A percentile compares a stretch with the other conserved stretches of the same genome.
These are phyloP conservation scores for Cryptosporidium meleagridis DNA, from an alignment of 169 alveolate genomes.

Conservation along the genomic window DNA sequence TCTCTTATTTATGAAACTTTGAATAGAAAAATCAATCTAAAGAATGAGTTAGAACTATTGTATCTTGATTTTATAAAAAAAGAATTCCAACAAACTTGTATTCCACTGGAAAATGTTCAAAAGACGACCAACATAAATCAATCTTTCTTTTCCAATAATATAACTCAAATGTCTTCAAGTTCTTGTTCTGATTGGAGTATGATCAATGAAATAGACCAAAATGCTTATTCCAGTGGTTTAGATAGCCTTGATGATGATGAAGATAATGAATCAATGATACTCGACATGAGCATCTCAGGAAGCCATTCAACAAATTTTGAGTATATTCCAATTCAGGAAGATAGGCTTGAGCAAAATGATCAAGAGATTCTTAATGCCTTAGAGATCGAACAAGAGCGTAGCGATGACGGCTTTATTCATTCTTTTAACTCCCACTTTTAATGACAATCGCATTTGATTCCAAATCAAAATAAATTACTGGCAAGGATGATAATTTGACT, in stretches of 20 bases:
- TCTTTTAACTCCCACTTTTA: neutral
- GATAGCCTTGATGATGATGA: neutral
- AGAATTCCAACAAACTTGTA: neutral
- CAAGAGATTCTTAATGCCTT: neutral
- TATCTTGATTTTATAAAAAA: constrained; percentile 6
- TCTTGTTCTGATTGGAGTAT: constrained; percentile 2
- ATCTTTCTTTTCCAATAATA: neutral
- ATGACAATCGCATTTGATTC: neutral
- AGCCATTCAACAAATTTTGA: constrained; percentile 22
- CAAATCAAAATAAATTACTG: neutral
- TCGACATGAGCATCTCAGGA: constrained; percentile 7
- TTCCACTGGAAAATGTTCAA: neutral
- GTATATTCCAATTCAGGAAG: neutral
- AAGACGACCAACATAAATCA: neutral
- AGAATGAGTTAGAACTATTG: constrained; percentile 10
- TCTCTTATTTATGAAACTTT: constrained; percentile 7
- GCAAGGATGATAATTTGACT: too few species aligned
- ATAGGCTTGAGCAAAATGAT: neutral
- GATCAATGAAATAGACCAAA: neutral
- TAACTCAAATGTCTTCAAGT: neutral
- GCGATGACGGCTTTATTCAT: neutral
- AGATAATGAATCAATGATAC: constrained; percentile 7
- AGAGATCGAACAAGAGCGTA: neutral
- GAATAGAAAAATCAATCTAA: neutral
- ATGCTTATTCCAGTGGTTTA: neutral